phyloP scores from a whole-genome alignment of 768 basidiomycete genomes.

The Termitomyces bulborhizus region DNA sequence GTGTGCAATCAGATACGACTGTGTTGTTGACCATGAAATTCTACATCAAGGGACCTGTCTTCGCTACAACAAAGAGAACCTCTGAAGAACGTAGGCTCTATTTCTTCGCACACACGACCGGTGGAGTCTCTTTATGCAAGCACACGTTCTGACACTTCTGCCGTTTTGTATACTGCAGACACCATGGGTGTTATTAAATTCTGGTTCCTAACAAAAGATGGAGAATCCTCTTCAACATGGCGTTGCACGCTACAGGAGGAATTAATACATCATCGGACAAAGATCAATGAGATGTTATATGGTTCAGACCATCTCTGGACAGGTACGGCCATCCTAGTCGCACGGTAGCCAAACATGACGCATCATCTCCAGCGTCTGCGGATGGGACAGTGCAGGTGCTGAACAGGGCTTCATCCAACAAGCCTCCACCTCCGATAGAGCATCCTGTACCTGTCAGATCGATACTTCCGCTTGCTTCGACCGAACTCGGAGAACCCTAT shows the following conservation, averaged over 20 bases:
- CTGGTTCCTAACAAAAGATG: constrained; percentile 61
- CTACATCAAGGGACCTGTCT: constrained; percentile 54
- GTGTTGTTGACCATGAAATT: background rate
- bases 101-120: constrained; percentile 85
- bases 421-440: constrained; percentile 42
- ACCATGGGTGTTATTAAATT: constrained; percentile 86
- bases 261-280: constrained; percentile 70
- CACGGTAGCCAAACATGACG: background rate
- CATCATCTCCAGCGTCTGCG: constrained; percentile 60
- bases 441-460: constrained; percentile 67
- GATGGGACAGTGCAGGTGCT: constrained; percentile 79
- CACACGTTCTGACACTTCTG: constrained; percentile 35
- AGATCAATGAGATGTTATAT: constrained; percentile 67
- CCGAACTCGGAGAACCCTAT: constrained; percentile 64
- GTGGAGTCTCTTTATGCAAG: constrained; percentile 72
- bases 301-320: constrained; percentile 83
- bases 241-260: constrained; percentile 45
- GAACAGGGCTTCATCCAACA: constrained; percentile 32
- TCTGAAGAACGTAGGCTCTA: constrained; percentile 52
- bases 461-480: constrained; percentile 61
- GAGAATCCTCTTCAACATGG: constrained; percentile 38
- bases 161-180: constrained; percentile 75
- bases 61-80: constrained; percentile 31
- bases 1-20: constrained; percentile 14
- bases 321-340: constrained; percentile 37